Percentiles rank a stretch among this genome's conserved stretches.
These are phyloP conservation scores for Pontederia paniculata DNA, from an alignment of 176 grass and related monocot genomes.

Conservation along the genomic window DNA sequence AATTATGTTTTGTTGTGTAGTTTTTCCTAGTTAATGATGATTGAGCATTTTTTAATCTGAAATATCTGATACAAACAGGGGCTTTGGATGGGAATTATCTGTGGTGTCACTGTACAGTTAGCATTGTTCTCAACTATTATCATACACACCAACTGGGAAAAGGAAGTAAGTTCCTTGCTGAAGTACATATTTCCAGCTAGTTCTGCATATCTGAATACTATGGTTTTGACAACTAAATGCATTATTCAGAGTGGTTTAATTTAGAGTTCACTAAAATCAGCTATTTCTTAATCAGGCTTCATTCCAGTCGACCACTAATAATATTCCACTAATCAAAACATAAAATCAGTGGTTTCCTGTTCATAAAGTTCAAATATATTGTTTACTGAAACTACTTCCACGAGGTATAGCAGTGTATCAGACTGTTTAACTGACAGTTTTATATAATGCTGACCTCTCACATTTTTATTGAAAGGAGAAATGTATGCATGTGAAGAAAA, in stretches of 20 bases:
- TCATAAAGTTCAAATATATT: no score
- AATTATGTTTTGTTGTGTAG: constrained; percentile 4
- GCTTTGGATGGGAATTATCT: constrained; percentile 28
- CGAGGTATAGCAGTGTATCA: no score
- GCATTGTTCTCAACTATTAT: constrained; percentile 9
- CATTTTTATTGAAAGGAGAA: no score
- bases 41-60: neutral
- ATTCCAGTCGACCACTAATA: no score
- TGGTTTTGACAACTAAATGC: neutral
- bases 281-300: no score
- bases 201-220: neutral
- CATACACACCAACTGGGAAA: constrained; percentile 21
- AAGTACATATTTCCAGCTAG: neutral
- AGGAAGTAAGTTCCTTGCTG: constrained; percentile 14
- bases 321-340: no score
- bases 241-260: neutral
- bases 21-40: neutral
- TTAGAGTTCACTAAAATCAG: no score
- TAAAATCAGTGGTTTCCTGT: no score
- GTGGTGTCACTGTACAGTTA: constrained; percentile 15
- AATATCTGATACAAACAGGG: constrained; percentile 3
- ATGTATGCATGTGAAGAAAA: no score
- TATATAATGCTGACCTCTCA: no score
- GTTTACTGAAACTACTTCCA: no score
- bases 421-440: no score